Base-by-base conservation (phyloP, 176 grass and related monocot species). In the Triticum aestivum region DNA sequence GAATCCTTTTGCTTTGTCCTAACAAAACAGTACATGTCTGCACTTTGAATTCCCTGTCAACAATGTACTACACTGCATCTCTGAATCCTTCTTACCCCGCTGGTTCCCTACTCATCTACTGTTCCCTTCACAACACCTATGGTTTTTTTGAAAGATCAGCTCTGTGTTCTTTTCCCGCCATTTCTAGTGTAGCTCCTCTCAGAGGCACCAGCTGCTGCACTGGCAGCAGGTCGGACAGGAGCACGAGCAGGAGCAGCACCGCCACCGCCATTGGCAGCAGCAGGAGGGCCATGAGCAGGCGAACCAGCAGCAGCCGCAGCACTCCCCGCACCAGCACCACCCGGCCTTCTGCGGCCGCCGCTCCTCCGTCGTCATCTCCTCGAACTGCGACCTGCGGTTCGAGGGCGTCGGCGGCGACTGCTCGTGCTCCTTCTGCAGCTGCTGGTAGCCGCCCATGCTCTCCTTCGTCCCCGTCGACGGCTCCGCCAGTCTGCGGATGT, bases 321-420 rank as follows among this genome's bases (percentile, higher is more conserved):
- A 86, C 2, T 86, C 74, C 23, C 81, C 65, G 73, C 73, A 83
- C 13, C 74, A 83, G n/a, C 75, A 91, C 61, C 89, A 91, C 12
- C 77, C 51, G 12, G 12, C 56, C n/a, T 26, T 61, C 15, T 27
- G n/a, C 72, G 4, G 21, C 72, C 84, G 38, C 47, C 85, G 85
- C 47, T 80, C 85, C 76, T 84, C 85, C 77, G 89, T 84, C 69
- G 85, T 91, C 89, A 84, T 88, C 41, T 91, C 81, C 85, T 69
- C 77, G 81, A 91, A 87, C 21, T 61, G 26, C 59, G 67, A 58
- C 65, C 2, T 38, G 0, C 73, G 89, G 1, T 69, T 7, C 18
- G 52, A 13, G 3, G 47, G 72, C 21, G 24, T 32, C 73, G 61
- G 52, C 9, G 13, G 20, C 49, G 27, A 74, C 39, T 12, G 85